Evolutionary conservation across 1,284 basidiomycete genomes (phyloP).

Genomic region (Dichomitus squalens): DNA sequence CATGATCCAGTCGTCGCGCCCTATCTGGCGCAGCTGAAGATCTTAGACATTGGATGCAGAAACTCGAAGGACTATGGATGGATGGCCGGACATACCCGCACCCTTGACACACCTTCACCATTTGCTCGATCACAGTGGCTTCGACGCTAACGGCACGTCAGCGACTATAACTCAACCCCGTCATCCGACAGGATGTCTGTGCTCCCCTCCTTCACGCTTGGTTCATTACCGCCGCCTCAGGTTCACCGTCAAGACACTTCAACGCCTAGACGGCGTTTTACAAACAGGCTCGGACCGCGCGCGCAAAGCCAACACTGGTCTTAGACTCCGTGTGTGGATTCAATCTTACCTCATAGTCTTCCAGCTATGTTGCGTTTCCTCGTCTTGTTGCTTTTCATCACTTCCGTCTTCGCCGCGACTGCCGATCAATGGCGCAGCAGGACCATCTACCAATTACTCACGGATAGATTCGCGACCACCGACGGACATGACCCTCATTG

Average conservation of each 20-base stretch:
- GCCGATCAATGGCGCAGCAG: conserved; percentile 27
- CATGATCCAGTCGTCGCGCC: too few relatives aligned
- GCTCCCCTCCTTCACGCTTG: too few relatives aligned
- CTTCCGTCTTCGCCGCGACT: conserved; percentile 28
- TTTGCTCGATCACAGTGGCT: neutral
- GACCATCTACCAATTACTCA: conserved; percentile 43
- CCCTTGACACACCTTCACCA: neutral
- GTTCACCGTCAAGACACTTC: too few relatives aligned
- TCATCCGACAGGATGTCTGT: too few relatives aligned
- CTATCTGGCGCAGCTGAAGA: too few relatives aligned
- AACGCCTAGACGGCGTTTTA: too few relatives aligned
- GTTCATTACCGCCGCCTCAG: too few relatives aligned
- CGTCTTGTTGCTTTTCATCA: conserved; percentile 19
- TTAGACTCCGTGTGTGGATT: too few relatives aligned
- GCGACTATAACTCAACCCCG: too few relatives aligned
- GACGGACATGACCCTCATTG: conserved; percentile 56
- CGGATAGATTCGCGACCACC: conserved; percentile 70
- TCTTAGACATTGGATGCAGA: neutral
- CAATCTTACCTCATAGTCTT: neutral
- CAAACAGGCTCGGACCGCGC: too few relatives aligned
- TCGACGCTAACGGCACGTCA: neutral
- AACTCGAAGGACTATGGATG: neutral
- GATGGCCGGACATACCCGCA: neutral
- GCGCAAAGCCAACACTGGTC: too few relatives aligned
- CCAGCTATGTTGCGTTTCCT: conserved; percentile 7